Percentiles rank a stretch among this genome's conserved stretches.
phyloP scores from a whole-genome alignment of 768 basidiomycete genomes.

The Collybia sp. region DNA sequence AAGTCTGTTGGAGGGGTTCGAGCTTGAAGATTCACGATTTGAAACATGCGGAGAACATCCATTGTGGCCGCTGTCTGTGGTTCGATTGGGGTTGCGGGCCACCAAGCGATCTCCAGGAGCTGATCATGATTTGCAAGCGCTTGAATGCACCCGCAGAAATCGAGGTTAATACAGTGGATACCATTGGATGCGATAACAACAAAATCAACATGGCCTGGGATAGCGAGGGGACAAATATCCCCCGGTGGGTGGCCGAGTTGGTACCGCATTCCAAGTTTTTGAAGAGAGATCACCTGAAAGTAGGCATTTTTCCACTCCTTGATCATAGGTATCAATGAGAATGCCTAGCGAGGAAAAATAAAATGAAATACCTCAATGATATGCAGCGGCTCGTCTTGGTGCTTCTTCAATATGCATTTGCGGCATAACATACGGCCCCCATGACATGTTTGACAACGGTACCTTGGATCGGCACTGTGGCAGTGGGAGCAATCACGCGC shows the following conservation, averaged over 20 bases:
- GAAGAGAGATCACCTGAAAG: conserved; percentile 7
- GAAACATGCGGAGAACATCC: conserved; percentile 12
- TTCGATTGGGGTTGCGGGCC: conserved; percentile 12
- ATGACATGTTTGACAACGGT: conserved; percentile 12
- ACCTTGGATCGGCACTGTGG: not conserved
- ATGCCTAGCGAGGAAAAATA: not conserved
- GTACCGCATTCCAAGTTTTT: conserved; percentile 6
- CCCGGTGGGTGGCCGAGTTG: conserved; percentile 14
- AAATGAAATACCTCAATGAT: conserved; percentile 9
- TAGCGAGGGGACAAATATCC: conserved; percentile 5
- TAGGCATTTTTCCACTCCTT: conserved; percentile 13
- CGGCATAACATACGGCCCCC: conserved; percentile 6
- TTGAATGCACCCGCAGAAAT: conserved; percentile 13
- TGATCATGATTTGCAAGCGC: conserved; percentile 3
- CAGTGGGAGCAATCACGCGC: conserved; percentile 4
- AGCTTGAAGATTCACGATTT: conserved; percentile 12
- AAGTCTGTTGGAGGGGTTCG: conserved; percentile 13
- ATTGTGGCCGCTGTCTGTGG: conserved; percentile 15
- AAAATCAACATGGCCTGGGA: conserved; percentile 8
- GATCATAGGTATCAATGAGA: not conserved
- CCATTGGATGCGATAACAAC: conserved; percentile 15
- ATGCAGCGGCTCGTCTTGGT: conserved; percentile 11
- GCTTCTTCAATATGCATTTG: conserved; percentile 9
- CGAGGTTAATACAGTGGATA: conserved; percentile 12
- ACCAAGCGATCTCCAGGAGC: conserved; percentile 14